Evolutionary conservation across 805 yeast species (phyloP), one percentile per base, ranked within the genome.

Genomic region (Myxozyma vanderwaltii): DNA sequence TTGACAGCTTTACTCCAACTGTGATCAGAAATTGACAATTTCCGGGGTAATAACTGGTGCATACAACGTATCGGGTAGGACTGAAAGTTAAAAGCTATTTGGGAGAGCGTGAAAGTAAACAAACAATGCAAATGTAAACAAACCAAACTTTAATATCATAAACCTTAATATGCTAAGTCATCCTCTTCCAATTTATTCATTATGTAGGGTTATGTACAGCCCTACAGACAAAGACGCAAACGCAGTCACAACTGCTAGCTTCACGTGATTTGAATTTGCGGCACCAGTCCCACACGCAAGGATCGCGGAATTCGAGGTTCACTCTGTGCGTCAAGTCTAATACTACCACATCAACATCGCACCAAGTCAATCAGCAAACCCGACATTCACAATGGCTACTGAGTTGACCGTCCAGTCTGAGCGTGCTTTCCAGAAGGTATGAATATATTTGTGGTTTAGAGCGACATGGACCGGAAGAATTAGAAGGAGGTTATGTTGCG

Each of bases 361-460:
- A 48, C 29, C 51, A 21, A 48, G 51, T 24, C 44, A 17, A 39
- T 33, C 54, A 36, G 36, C 33, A 53, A 46, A 12, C 29, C 41
- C 54, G 54, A 54, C 40, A 39, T 29, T 33, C 67, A 70, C 38
- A 56, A 94, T 92, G 98, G 95, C 98, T 79, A 88, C 98, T 82
- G 99, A 94, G 87, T 90, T 94, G 85, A 92, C 97, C 81, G 99
- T 94, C 85, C 99, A 94, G 88, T 88, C 97, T 79, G 99, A 94
- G 87, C 92, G 96, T 84, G 99, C 99, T 91, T 94, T 88, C 96
- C 99, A 94, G 87, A 94, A 94, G 95, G 96, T 89, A 84, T 79
- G 44, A 13, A 95, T 81, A 72, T 58, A 13, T 19, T 21, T 46
- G 31, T 36, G 31, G 21, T 47, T 45, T 29, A 31, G 13, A 4